Evolutionary conservation across 2,329 filamentous ascomycete species (phyloP), one percentile per base, ranked within the genome.

Genomic region (Hortaea werneckii): DNA sequence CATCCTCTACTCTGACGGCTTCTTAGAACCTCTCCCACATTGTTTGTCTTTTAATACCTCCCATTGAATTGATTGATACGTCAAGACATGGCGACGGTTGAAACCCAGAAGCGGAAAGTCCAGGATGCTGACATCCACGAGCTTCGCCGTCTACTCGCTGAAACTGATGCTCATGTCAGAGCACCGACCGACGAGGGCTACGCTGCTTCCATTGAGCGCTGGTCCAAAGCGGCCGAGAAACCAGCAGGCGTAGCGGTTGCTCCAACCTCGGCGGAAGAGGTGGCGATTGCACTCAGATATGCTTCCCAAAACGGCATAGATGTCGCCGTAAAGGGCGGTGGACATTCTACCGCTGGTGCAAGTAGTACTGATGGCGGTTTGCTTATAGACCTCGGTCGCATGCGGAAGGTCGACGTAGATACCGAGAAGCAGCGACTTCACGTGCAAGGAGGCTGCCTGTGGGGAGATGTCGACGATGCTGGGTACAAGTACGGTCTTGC

Each of bases 261-360:
- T 37, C 72, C 73, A 1, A 63, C 56, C 6, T 66, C 64, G 0
- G 50, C 60, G 1, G 56, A 65, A 9, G 70, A 75, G 49, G 62
- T 71, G 30, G 64, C 66, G 20, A 58, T 64, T 5, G 65, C 67
- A 0, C 56, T 78, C 40, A 62, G 66, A 27, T 75, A 73, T 50
- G 70, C 71, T 26, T 62, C 59, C 1, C 54, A 65, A 10, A 57
- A 73, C 40, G 55, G 57, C 5, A 65, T 79, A 37, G 68, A 74
- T 40, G 66, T 80, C 46, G 74, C 72, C 0, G 71, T 79, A 32
- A 68, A 69, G 46, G 72, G 77, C 10, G 77, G 78, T 12, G 75
- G 76, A 0, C 77, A 80, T 58, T 75, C 73, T 1, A 76, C 76
- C 0, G 67, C 68, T 1, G 75, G 74, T 5, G 65, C 70, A 1